Percentiles rank a stretch among this genome's conserved stretches.
Evolutionary conservation across 441 rosid species (phyloP).

Genomic region (Pelargonium myrrhifolium): DNA sequence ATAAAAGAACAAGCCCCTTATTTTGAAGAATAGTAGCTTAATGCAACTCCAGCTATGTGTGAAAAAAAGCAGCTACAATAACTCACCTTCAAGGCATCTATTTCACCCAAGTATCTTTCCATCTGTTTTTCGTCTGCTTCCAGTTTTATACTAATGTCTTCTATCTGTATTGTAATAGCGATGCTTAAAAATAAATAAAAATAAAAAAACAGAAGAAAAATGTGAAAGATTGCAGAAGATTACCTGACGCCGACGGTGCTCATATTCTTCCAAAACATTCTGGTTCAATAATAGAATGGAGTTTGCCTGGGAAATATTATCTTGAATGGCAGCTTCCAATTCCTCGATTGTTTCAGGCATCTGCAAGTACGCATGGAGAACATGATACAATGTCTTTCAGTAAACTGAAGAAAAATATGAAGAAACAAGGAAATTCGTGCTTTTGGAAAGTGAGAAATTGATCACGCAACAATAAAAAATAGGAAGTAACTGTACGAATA

Average conservation of each 20-base stretch:
- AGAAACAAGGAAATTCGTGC: neutral
- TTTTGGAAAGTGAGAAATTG: neutral
- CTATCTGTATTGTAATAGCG: conserved; percentile 38
- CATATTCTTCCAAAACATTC: conserved; percentile 75
- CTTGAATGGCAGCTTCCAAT: conserved; percentile 86
- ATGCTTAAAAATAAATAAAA: conserved; percentile 11
- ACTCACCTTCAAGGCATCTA: conserved; percentile 60
- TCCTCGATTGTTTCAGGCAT: conserved; percentile 94
- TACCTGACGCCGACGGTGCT: conserved; percentile 67
- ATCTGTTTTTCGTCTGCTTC: conserved; percentile 63
- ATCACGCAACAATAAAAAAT: neutral
- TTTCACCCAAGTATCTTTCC: conserved; percentile 51
- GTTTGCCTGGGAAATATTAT: conserved; percentile 71
- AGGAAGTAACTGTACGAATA: neutral
- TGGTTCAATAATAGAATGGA: conserved; percentile 76
- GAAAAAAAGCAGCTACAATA: conserved; percentile 10
- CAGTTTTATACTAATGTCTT: conserved; percentile 42
- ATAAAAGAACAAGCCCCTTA: neutral
- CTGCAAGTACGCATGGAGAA: conserved; percentile 28
- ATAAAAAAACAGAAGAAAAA: neutral
- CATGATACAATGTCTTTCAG: neutral
- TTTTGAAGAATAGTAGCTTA: neutral
- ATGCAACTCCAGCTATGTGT: conserved; percentile 6
- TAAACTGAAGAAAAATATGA: neutral
- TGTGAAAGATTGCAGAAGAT: conserved; percentile 11